These are phyloP conservation scores for Trichosanthes cucumerina DNA, from an alignment of 306 rosid species.

Conservation along the genomic window DNA sequence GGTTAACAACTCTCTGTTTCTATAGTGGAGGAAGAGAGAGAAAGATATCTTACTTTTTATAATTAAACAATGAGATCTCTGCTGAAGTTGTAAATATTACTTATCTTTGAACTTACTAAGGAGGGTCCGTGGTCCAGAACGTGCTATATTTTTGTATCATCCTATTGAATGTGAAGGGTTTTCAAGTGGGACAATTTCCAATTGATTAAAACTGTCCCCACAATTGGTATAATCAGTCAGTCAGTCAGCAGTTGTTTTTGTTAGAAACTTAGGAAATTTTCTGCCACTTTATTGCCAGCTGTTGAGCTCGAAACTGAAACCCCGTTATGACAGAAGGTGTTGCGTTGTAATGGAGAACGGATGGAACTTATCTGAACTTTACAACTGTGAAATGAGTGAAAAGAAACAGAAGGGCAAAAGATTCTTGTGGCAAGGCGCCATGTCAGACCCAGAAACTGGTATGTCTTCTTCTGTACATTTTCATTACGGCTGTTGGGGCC, in stretches of 20 bases:
- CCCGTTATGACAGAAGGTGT: constrained; percentile 14
- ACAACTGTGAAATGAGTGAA: constrained; percentile 17
- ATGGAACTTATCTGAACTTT: constrained; percentile 13
- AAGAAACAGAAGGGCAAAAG: constrained; percentile 12
- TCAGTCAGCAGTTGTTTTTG: background rate
- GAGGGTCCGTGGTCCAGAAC: background rate
- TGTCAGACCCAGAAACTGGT: constrained; percentile 8
- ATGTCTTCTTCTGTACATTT: constrained; percentile 8
- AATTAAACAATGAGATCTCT: background rate
- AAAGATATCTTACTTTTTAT: background rate
- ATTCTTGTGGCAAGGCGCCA: constrained; percentile 10
- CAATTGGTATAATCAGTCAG: background rate
- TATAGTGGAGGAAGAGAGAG: background rate
- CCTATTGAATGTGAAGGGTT: background rate
- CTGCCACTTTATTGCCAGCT: constrained; percentile 1
- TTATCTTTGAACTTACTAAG: background rate
- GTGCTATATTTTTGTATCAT: background rate
- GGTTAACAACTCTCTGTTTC: background rate
- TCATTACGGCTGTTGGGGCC: background rate
- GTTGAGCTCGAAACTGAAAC: constrained; percentile 9
- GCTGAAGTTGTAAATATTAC: background rate
- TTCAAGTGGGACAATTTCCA: background rate
- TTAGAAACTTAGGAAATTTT: background rate
- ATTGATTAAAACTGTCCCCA: background rate
- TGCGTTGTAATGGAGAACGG: constrained; percentile 13